A percentile compares a stretch with the other conserved stretches of the same genome.
phyloP scores from a whole-genome alignment of 2,329 filamentous ascomycete genomes.

The Fusarium heterosporum region DNA sequence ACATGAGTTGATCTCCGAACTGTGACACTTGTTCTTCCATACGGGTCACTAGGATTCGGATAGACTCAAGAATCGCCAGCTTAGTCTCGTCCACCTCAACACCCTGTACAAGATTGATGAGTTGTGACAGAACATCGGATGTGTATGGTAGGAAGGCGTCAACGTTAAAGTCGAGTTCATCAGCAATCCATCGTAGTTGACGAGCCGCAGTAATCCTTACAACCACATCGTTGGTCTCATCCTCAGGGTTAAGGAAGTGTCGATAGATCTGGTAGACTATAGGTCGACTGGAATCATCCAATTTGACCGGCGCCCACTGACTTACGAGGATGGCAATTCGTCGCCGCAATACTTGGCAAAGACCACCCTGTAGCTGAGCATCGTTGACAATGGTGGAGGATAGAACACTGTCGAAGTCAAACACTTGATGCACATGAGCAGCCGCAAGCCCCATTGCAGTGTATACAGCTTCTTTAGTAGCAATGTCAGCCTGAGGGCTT shows the following conservation, averaged over 20 bases:
- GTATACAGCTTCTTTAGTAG: conserved; percentile 94
- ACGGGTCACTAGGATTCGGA: conserved; percentile 81
- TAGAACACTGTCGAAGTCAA: conserved; percentile 88
- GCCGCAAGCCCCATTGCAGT: conserved; percentile 90
- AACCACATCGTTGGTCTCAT: conserved; percentile 87
- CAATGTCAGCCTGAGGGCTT: conserved; percentile 72
- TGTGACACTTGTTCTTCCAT: conserved; percentile 78
- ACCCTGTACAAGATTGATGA: conserved; percentile 83
- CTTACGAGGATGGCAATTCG: conserved; percentile 90
- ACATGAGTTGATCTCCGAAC: conserved; percentile 84
- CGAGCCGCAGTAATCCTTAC: conserved; percentile 91
- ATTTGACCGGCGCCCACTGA: conserved; percentile 87
- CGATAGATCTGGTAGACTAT: conserved; percentile 90
- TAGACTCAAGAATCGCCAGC: conserved; percentile 87
- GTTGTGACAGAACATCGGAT: conserved; percentile 74
- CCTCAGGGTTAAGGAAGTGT: conserved; percentile 82
- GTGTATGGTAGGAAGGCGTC: conserved; percentile 83
- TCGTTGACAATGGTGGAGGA: conserved; percentile 80
- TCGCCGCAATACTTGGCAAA: conserved; percentile 85
- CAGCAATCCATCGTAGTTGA: conserved; percentile 81
- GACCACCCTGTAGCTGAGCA: conserved; percentile 70
- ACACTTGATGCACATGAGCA: conserved; percentile 74
- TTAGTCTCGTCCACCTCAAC: conserved; percentile 89
- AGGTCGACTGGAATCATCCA: conserved; percentile 74
- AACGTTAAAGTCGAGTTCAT: conserved; percentile 85